Percentiles rank a stretch among this genome's conserved stretches.
Conservation (phyloP, 2,329 filamentous ascomycete genomes). For the Alternaria sp. region DNA sequence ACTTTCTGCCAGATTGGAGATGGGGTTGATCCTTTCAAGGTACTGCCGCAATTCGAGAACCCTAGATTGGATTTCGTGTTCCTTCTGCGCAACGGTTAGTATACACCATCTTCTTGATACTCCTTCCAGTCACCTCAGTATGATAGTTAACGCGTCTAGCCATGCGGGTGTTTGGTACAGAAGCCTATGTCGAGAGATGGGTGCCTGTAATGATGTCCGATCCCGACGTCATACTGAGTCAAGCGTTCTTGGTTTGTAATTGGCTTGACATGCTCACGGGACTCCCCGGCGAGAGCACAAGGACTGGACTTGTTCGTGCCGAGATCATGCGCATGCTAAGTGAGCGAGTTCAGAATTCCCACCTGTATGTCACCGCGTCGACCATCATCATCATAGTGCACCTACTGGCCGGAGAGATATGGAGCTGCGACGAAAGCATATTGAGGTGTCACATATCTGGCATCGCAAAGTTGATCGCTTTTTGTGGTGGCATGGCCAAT, state of each 20-base stretch:
- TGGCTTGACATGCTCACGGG: slow-evolving; percentile 42
- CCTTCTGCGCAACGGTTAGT: slow-evolving; percentile 31
- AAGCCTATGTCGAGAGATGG: slow-evolving; percentile 35
- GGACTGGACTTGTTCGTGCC: slow-evolving; percentile 35
- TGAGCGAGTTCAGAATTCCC: slow-evolving; percentile 23
- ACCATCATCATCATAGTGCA: slow-evolving; percentile 44
- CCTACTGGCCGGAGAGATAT: slow-evolving; percentile 41
- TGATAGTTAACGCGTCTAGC: slow-evolving; percentile 15
- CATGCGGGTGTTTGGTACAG: slow-evolving; percentile 33
- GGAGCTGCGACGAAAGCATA: slow-evolving; percentile 39
- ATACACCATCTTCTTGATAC: not conserved
- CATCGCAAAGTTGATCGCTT: slow-evolving; percentile 32
- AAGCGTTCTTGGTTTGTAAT: slow-evolving; percentile 31
- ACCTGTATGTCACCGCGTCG: slow-evolving; percentile 25
- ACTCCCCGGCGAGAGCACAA: slow-evolving; percentile 33
- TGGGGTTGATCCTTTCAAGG: slow-evolving; percentile 32
- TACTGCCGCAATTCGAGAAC: slow-evolving; percentile 31
- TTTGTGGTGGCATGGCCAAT: slow-evolving; percentile 32
- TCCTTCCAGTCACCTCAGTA: not conserved
- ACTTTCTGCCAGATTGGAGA: slow-evolving; percentile 23
- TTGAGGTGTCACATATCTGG: slow-evolving; percentile 35
- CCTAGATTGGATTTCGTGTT: slow-evolving; percentile 24
- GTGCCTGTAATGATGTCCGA: slow-evolving; percentile 36
- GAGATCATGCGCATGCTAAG: slow-evolving; percentile 41
- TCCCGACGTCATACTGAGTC: slow-evolving; percentile 38